phyloP scores from a whole-genome alignment of 768 basidiomycete genomes.

The Dentipellis fragilis region DNA sequence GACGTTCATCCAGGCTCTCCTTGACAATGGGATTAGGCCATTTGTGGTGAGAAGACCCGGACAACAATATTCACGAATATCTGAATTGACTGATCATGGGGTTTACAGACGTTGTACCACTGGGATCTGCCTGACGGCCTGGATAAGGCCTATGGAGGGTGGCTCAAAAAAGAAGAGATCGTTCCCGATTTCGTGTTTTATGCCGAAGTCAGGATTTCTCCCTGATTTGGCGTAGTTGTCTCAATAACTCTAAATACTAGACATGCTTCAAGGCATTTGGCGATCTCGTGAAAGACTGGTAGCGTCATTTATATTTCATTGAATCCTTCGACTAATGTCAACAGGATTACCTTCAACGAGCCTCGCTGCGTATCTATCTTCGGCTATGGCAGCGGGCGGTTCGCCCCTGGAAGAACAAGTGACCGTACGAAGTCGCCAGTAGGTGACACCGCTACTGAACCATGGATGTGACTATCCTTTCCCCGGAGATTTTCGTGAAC shows the following conservation, averaged over 20 bases:
- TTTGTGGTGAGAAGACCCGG: conserved; percentile 28
- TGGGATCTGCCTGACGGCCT: conserved; percentile 47
- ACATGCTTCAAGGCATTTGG: conserved; percentile 37
- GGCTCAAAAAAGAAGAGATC: conserved; percentile 37
- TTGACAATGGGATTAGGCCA: conserved; percentile 34
- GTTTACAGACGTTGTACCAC: conserved; percentile 33
- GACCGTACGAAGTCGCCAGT: conserved; percentile 48
- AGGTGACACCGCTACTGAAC: conserved; percentile 57
- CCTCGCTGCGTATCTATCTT: conserved; percentile 32
- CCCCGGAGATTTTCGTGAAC: background rate
- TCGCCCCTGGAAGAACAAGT: conserved; percentile 34
- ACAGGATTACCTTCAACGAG: conserved; percentile 38
- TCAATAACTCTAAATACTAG: conserved; percentile 9
- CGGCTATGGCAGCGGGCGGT: conserved; percentile 31
- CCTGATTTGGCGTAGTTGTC: background rate
- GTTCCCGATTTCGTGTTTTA: conserved; percentile 37
- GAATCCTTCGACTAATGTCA: background rate
- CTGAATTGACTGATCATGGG: background rate
- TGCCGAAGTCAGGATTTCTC: conserved; percentile 21
- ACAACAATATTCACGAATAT: background rate
- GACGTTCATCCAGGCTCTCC: conserved; percentile 32
- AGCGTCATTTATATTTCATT: background rate
- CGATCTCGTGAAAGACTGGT: conserved; percentile 40
- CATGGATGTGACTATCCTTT: conserved; percentile 47
- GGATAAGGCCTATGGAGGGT: conserved; percentile 38